These are phyloP conservation scores for Hanseniaspora gamundiae DNA, from an alignment of 1,139 yeast genomes.

Conservation along the genomic window DNA sequence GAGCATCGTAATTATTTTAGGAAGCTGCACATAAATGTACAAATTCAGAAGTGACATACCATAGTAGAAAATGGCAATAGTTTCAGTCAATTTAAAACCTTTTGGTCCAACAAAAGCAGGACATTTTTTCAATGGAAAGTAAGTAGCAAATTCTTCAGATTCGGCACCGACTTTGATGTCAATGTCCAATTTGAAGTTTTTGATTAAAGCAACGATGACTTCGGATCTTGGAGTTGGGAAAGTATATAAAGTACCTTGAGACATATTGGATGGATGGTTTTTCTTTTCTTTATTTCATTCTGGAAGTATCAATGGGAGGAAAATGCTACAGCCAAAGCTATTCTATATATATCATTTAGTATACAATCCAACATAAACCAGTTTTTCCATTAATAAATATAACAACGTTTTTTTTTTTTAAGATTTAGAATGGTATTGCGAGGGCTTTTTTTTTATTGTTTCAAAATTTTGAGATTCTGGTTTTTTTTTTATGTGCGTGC, in stretches of 20 bases:
- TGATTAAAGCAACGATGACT: constrained; percentile 22
- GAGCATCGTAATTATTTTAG: neutral
- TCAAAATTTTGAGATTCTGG: no score
- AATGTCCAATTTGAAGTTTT: constrained; percentile 62
- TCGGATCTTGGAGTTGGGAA: constrained; percentile 32
- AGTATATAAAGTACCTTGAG: constrained; percentile 53
- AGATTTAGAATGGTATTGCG: no score
- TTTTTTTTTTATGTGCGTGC: no score
- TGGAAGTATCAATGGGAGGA: no score
- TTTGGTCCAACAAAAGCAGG: constrained; percentile 60
- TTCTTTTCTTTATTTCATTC: neutral
- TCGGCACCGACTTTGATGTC: constrained; percentile 36
- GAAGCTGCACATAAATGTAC: neutral
- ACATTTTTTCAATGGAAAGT: constrained; percentile 61
- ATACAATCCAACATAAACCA: no score
- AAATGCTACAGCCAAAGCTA: no score
- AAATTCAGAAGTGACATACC: neutral
- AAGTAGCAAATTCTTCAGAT: constrained; percentile 31
- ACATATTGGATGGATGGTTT: constrained; percentile 11
- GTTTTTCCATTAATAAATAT: no score
- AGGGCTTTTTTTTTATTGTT: no score
- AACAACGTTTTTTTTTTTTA: no score
- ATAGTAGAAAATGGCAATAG: constrained; percentile 50
- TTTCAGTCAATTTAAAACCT: constrained; percentile 64
- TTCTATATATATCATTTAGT: no score